Percentiles rank a stretch among this genome's conserved stretches.
Evolutionary conservation across 148 eudicot genomes (phyloP).

Genomic region (Polygonum aviculare): DNA sequence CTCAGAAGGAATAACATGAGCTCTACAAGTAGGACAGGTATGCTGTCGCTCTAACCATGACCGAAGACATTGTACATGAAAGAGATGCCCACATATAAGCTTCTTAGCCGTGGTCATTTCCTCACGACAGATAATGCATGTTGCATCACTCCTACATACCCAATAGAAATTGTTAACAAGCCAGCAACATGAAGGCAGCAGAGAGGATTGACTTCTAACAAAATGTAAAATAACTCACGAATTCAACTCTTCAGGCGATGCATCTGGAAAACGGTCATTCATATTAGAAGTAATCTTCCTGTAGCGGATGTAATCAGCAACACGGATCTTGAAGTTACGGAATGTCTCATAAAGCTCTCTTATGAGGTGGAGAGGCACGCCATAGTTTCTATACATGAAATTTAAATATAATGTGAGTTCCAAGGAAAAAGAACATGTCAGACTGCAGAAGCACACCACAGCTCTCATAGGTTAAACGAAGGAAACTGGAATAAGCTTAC

Average conservation of each 20-base stretch:
- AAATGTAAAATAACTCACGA: slow-evolving; percentile 35
- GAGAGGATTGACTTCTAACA: background rate
- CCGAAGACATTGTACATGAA: slow-evolving; percentile 95
- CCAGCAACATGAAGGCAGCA: background rate
- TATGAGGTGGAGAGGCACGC: slow-evolving; percentile 91
- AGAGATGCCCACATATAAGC: slow-evolving; percentile 86
- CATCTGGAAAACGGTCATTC: slow-evolving; percentile 99
- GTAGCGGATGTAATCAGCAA: slow-evolving; percentile 94
- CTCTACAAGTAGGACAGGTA: slow-evolving; percentile 98
- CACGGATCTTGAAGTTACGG: slow-evolving; percentile 88
- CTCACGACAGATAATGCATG: slow-evolving; percentile 98
- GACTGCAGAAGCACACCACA: too few species aligned
- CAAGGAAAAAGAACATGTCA: background rate
- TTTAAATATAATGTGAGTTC: background rate
- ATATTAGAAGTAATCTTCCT: slow-evolving; percentile 96
- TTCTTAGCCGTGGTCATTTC: slow-evolving; percentile 98
- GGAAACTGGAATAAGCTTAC: background rate
- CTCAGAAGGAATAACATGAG: slow-evolving; percentile 85
- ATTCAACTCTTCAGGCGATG: slow-evolving; percentile 77
- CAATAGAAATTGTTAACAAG: slow-evolving; percentile 13
- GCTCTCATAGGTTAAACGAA: background rate
- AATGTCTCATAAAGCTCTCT: slow-evolving; percentile 98
- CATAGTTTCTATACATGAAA: slow-evolving; percentile 58
- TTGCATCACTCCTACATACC: slow-evolving; percentile 75
- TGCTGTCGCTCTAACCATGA: slow-evolving; percentile 98